Percentiles rank a stretch among this genome's conserved stretches.
phyloP scores from a whole-genome alignment of 768 basidiomycete genomes.

The Macrocybe gigantea region DNA sequence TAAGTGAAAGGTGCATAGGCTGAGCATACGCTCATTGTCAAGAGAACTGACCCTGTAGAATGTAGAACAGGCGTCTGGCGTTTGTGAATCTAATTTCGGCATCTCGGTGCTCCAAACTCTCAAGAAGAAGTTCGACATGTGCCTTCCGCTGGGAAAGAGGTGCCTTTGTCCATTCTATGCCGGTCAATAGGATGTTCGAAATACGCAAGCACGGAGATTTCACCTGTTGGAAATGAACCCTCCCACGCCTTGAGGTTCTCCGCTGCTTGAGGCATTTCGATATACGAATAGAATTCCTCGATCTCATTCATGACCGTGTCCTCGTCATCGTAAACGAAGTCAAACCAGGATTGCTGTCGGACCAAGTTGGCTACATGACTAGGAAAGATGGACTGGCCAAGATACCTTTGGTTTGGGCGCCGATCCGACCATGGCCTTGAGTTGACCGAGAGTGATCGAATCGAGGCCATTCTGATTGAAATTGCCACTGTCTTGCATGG shows the following conservation, averaged over 20 bases:
- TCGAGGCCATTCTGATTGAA: slow-evolving; percentile 41
- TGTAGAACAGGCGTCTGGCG: slow-evolving; percentile 82
- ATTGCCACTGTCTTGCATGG: slow-evolving; percentile 19
- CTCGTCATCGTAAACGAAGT: slow-evolving; percentile 94
- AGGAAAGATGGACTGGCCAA: slow-evolving; percentile 6
- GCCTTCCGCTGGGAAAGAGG: slow-evolving; percentile 55
- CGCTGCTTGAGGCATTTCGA: slow-evolving; percentile 87
- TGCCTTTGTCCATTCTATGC: slow-evolving; percentile 75
- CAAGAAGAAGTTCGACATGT: slow-evolving; percentile 76
- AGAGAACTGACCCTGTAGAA: slow-evolving; percentile 72
- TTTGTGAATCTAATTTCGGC: slow-evolving; percentile 82
- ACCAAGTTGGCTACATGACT: slow-evolving; percentile 7
- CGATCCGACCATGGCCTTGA: slow-evolving; percentile 65
- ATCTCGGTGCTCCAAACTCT: slow-evolving; percentile 83
- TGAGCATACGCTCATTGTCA: background rate
- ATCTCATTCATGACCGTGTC: slow-evolving; percentile 95
- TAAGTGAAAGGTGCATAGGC: slow-evolving; percentile 3
- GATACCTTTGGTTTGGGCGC: slow-evolving; percentile 73
- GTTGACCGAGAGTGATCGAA: slow-evolving; percentile 78
- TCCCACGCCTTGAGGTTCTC: slow-evolving; percentile 88
- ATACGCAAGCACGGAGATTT: slow-evolving; percentile 15
- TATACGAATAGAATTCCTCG: slow-evolving; percentile 96
- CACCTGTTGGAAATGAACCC: slow-evolving; percentile 75
- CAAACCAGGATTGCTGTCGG: slow-evolving; percentile 75
- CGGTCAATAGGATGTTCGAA: background rate